Evolutionary conservation across 352 stramenopile species (phyloP), one percentile per base, ranked within the genome.

Genomic region (Phytophthora melonis): DNA sequence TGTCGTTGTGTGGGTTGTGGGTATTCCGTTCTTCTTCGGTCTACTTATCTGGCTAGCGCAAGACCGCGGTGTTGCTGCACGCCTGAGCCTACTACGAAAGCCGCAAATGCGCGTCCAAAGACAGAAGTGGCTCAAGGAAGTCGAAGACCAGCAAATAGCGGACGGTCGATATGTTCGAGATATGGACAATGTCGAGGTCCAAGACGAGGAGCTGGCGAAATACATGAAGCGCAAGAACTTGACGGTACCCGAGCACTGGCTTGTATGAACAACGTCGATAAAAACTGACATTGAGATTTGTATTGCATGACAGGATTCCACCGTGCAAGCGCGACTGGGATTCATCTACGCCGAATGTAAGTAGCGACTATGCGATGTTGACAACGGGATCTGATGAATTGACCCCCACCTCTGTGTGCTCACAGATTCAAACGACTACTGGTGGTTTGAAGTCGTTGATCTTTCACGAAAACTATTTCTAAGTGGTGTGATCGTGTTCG

Each of bases 401-500:
- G 4, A 55, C 11, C 19, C 19, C 3, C 1, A 1, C 3, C 70
- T 52, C 6, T 63, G 53, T 47, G n/a, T 43, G 65, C 5, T 21
- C 16, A 5, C 58, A 94, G 87, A 94, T 74, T 79, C 77, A 0
- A 68, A 86, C 32, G 63, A 81, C 25, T 93, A 88, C 50, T 94
- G 88, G 88, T 94, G 88, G 88, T 94, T 93, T 69, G 88, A 94
- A 71, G 88, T 92, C 25, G 75, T 94, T 32, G 88, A 94, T 68
- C 74, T 94, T 14, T 90, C 87, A 16, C 79, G 88, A 34, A 94
- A 94, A 68, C 78, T 94, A 23, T 92, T 93, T 58, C 53, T 94
- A 41, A 93, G 83, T 47, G 79, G 81, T 34, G 80, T 94, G 39
- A 93, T 92, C 61, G 68, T 93, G 3, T 94, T 94, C 64, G 82